phyloP scores from a whole-genome alignment of 2,329 filamentous ascomycete genomes.

The Penicillium verrucosum region DNA sequence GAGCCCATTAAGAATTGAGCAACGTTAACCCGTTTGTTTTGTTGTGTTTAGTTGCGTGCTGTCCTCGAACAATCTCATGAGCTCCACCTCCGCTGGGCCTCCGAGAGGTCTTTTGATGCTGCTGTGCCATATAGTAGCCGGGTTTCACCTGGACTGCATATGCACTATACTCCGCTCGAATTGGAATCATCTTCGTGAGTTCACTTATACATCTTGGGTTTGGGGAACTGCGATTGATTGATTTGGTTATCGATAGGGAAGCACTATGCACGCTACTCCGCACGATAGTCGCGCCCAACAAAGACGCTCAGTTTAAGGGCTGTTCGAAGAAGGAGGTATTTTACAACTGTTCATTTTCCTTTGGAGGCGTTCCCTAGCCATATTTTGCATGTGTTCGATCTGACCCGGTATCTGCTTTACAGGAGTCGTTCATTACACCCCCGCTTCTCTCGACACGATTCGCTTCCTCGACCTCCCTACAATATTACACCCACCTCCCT shows the following conservation, averaged over 20 bases:
- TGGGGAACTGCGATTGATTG: background rate
- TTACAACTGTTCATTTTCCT: background rate
- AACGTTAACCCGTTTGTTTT: background rate
- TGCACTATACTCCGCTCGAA: constrained; percentile 65
- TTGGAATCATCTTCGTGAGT: constrained; percentile 38
- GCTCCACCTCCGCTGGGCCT: constrained; percentile 77
- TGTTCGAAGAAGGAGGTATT: constrained; percentile 53
- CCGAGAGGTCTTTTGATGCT: constrained; percentile 54
- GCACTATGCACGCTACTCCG: constrained; percentile 59
- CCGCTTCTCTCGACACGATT: constrained; percentile 58
- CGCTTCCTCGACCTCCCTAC: constrained; percentile 60
- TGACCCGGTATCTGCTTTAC: background rate
- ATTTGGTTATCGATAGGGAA: constrained; percentile 34
- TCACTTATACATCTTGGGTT: background rate
- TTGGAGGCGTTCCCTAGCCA: background rate
- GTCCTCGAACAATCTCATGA: constrained; percentile 65
- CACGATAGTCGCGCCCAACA: constrained; percentile 50
- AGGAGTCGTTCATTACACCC: constrained; percentile 62
- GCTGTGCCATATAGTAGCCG: constrained; percentile 71
- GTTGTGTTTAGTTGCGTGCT: constrained; percentile 51
- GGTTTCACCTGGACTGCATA: constrained; percentile 75
- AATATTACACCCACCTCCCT: constrained; percentile 67
- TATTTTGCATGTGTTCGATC: background rate
- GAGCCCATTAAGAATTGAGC: background rate
- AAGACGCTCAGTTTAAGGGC: constrained; percentile 35